Base-by-base conservation (phyloP, 1,139 yeast species). In the Suhomyces taliae region DNA sequence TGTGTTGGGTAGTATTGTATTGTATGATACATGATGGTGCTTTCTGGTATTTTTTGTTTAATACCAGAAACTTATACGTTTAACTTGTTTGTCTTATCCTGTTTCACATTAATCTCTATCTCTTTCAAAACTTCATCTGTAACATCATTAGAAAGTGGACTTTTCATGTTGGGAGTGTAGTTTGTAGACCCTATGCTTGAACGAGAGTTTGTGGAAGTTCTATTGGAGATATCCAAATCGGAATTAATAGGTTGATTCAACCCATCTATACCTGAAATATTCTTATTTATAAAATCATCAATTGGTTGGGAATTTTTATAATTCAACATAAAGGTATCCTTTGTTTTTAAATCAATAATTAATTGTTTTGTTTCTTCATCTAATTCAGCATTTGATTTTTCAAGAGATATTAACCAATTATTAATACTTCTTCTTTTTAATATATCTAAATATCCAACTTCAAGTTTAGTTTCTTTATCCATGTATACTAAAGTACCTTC, bases 401-500 rank as follows among this genome's bases (percentile, higher is more conserved):
- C 61, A 11, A 72, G 53, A 2, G 62, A 51, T 3, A 56, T 48
- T 11, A 72, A 52, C 79, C 79, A 73, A 39, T 60, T 61, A 27
- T 64, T 54, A 24, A 66, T 55, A 39, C 65, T 54, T 42, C 75
- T 58, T 42, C 61, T 55, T 51, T 65, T 79, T 47, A 89, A 74
- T 3, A 85, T 87, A 45, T 82, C 85, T 51, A 89, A 70, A 64
- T 90, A 89, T 7, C 82, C 76, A 36, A 81, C 74, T 50, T 78
- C 85, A 42, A 71, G 68, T 27, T 70, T 67, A 6, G 73, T 59
- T 14, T 53, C 61, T 47, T 72, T 72, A 52, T 86, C 88, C 50
- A 78, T 70, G 61, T 74, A 90, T 12, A 82, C 81, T 53, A 90
- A 72, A 47, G 86, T 90, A 50, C 93, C 95, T 51, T 87, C 89